Evolutionary conservation across 2,329 filamentous ascomycete genomes (phyloP), one percentile per base, ranked within the genome.

Genomic region (Botryotinia calthae): DNA sequence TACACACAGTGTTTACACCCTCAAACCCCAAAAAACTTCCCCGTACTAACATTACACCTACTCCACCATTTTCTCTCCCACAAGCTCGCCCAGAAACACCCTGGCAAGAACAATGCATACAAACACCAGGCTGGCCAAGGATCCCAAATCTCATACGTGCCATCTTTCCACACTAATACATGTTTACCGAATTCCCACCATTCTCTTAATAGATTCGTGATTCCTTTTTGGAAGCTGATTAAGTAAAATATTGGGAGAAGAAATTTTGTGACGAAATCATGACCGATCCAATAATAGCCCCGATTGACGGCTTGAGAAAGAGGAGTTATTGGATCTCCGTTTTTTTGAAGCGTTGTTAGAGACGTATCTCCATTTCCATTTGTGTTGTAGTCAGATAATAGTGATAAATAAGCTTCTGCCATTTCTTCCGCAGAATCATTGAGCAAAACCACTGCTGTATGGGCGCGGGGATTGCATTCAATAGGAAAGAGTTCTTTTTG

Each of bases 401-500:
- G 76, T 0, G 82, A 83, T 22, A 91, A 80, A 75, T 91, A 92
- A 18, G 84, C 82, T 0, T 82, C 81, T 28, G 83, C 83, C 37
- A 84, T 80, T 37, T 84, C 82, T 1, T 82, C 82, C 34, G 82
- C 82, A n/a, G 83, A 80, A 2, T 80, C 78, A 6, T 82, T 82
- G 79, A 93, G 91, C 0, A 93, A 81, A 1, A 88, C 84, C 0
- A 90, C 87, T 0, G 91, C 91, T 0, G 91, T 93, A 77, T 93
- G 90, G 0, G 88, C 88, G 22, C 91, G 84, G 0, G 91, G 91
- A 72, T 93, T 93, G 78, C 90, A 93, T 78, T 93, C 90, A 72
- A 93, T 93, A 0, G 90, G 89, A 75, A 88, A 90, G 2, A 93
- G 79, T 42, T 76, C 84, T 76, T n/a, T 82, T 80, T 62, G 81